Evolutionary conservation across 1,284 basidiomycete genomes (phyloP).

Genomic region (Melampsora occidentalis): DNA sequence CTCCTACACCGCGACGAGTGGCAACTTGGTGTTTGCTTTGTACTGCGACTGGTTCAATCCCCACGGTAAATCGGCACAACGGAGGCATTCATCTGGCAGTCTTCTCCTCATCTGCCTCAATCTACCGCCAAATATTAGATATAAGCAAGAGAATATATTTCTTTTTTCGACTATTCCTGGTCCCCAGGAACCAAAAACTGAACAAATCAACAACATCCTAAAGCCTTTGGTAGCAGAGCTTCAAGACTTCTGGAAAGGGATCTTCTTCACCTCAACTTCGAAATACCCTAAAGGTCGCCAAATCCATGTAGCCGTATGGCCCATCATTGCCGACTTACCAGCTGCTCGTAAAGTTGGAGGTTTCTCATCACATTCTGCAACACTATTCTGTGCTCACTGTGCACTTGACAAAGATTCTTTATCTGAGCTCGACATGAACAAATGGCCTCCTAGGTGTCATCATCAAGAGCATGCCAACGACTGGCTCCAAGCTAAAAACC

Average conservation of each 20-base stretch:
- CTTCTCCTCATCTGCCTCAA: constrained; percentile 18
- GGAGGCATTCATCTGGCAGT: constrained; percentile 4
- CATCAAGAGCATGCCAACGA: background rate
- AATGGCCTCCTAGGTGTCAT: constrained; percentile 11
- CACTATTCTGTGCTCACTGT: constrained; percentile 7
- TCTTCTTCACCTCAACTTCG: background rate
- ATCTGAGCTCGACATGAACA: background rate
- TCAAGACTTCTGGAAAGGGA: constrained; percentile 7
- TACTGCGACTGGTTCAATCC: constrained; percentile 23
- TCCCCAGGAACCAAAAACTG: constrained; percentile 17
- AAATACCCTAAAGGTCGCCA: too few relatives aligned
- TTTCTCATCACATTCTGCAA: background rate
- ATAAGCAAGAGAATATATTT: constrained; percentile 4
- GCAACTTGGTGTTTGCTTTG: constrained; percentile 5
- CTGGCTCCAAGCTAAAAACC: background rate
- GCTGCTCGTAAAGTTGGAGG: constrained; percentile 3
- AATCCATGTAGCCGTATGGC: too few relatives aligned
- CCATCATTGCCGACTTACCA: background rate
- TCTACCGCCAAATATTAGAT: background rate
- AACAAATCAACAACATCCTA: background rate
- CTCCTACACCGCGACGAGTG: constrained; percentile 2
- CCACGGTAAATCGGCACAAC: background rate
- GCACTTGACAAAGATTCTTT: background rate
- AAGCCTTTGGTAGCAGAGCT: background rate
- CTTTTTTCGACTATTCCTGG: background rate